Base-by-base conservation (phyloP, 2,329 filamentous ascomycete species). In the Sarocladiaceae sp. region DNA sequence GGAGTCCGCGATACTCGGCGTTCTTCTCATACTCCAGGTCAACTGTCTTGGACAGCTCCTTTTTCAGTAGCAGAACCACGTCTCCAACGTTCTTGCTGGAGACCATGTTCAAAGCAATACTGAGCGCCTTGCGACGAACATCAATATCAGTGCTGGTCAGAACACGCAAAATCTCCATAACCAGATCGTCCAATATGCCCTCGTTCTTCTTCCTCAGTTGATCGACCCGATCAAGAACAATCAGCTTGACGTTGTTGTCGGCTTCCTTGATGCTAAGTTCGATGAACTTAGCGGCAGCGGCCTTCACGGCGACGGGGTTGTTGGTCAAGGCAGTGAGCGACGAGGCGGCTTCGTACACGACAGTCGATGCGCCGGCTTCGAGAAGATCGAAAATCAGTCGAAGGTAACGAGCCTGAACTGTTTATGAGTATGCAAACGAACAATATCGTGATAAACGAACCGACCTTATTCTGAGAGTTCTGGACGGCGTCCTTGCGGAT, bases 11-110 rank as follows among this genome's bases (percentile, higher is more conserved):
- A 66, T 96, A 96, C 66, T 95, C 90, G 60, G 81, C 82, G 67
- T 94, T 95, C 80, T 97, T 97, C 72, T 98, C 93, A 68, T 96
- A 97, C 64, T 96, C 90, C 65, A 97, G 90, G 58, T 98, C 90
- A 33, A 97, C 88, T 0, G 93, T 98, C 76, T 97, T 98, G 50
- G 88, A 83, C 21, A 98, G 78, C 62, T 98, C 93, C 65, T 98
- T 98, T 73, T 98, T 98, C 48, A 98, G 74, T 1, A 98, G 75
- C 58, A 97, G 78, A 18, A 98, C 87, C 12, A 98, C 93, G 59
- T 98, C 93, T 61, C 97, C 93, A 6, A 98, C 90, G 53, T 98
- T 98, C 70, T 95, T 95, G 77, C 90, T 96, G 0, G 91, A 93
- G 4, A 98, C 88, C 93, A 98, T 97, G 53, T 96, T 90, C 63